phyloP scores from a whole-genome alignment of 148 eudicot species.

The Diospyros lotus region DNA sequence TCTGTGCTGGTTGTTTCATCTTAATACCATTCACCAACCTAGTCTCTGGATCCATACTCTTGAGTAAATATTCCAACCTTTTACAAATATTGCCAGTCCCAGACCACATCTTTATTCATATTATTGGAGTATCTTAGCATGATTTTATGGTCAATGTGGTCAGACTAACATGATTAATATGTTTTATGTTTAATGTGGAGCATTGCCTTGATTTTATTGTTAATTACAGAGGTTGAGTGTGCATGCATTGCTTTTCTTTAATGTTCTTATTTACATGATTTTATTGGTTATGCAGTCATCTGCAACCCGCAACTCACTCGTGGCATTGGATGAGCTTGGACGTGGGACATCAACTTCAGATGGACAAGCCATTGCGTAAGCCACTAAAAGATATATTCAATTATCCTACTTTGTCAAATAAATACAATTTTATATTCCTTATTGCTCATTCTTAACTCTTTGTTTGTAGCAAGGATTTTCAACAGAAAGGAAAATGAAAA shows the following conservation, averaged over 20 bases:
- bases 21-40: too few species aligned
- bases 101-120: not conserved
- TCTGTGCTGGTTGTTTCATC: too few species aligned
- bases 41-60: too few species aligned
- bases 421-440: not conserved
- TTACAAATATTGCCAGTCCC: too few species aligned
- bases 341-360: slow-evolving; percentile 99
- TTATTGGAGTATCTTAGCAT: not conserved
- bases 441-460: not conserved
- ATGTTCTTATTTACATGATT: not conserved
- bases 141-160: not conserved
- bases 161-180: not conserved
- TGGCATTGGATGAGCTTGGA: slow-evolving; percentile 98
- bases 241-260: too few species aligned
- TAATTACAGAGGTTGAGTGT: too few species aligned
- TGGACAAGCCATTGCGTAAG: slow-evolving; percentile 99
- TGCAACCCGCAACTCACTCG: slow-evolving; percentile 84
- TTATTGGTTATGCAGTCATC: slow-evolving; percentile 39
- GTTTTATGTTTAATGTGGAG: slow-evolving; percentile 7
- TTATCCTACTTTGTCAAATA: not conserved
- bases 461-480: not conserved
- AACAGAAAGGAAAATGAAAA: too few species aligned
- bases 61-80: too few species aligned
- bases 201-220: too few species aligned
- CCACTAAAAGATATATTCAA: slow-evolving; percentile 2